phyloP scores from a whole-genome alignment of 345 rosid genomes.

The Eucalyptus melliodora region DNA sequence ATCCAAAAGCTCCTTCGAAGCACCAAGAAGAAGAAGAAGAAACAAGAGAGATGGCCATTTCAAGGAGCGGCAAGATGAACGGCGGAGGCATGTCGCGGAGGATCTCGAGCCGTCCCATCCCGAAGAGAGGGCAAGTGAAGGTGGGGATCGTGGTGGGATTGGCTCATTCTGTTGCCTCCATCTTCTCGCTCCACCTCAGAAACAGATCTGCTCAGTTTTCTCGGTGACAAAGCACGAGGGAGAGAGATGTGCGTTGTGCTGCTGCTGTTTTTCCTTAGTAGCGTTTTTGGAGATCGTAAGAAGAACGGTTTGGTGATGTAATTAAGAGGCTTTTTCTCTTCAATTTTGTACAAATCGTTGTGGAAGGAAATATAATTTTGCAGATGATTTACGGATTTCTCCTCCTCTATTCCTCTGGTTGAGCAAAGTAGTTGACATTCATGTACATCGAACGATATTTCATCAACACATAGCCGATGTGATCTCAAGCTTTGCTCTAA shows the following conservation, averaged over 20 bases:
- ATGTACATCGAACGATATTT: neutral
- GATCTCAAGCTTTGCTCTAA: neutral
- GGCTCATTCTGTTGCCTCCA: slow-evolving; percentile 48
- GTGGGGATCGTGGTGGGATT: slow-evolving; percentile 45
- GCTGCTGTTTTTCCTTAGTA: neutral
- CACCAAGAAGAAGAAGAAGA: neutral
- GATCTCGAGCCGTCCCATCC: slow-evolving; percentile 38
- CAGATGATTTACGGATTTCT: neutral
- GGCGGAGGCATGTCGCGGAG: slow-evolving; percentile 12
- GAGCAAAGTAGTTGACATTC: neutral
- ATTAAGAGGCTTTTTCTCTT: neutral
- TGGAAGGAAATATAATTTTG: neutral
- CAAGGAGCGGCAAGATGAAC: slow-evolving; percentile 5
- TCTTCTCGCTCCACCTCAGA: slow-evolving; percentile 9
- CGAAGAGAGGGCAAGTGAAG: slow-evolving; percentile 75
- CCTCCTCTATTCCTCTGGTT: neutral
- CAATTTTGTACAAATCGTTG: neutral
- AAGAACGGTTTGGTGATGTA: neutral
- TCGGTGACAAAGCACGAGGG: neutral
- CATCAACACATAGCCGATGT: neutral
- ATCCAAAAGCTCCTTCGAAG: neutral
- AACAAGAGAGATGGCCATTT: slow-evolving; percentile 15
- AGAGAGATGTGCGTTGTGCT: neutral
- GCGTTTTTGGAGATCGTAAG: neutral
- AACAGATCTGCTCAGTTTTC: neutral